Evolutionary conservation across 768 basidiomycete species (phyloP), one percentile per base, ranked within the genome.

Genomic region (Suillus subalutaceus): DNA sequence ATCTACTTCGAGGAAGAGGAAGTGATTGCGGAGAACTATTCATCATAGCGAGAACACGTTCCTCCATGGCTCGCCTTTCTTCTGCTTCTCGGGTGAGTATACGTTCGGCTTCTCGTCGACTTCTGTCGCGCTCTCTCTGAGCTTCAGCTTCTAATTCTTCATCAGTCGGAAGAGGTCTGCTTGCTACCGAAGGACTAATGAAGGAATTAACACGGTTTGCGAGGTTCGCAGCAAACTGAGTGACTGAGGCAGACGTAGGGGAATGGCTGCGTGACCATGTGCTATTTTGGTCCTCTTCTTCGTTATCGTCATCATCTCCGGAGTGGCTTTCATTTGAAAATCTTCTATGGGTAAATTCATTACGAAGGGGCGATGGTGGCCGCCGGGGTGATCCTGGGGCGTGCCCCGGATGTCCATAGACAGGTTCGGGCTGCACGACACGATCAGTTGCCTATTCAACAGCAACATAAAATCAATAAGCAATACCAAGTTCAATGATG

Each of bases 101-200:
- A 1, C 81, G 83, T 74, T 94, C 93, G 1, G 93, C 93, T 73
- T 94, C 92, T 46, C 87, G 81, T 65, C 93, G 80, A 69, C 89
- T 90, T 52, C 82, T 79, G 69, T 94, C 93, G 53, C 93, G 86
- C 74, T 94, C 92, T 35, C 87, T 80, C 66, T 90, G 85, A 10
- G 91, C 92, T 67, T 93, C 90, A 3, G 90, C 91, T 77, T 94
- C 93, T 10, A 95, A 77, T 73, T 95, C 91, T 0, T 89, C 91
- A 72, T 93, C 91, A 2, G 89, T 86, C 2, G 85, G 90, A 26
- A 85, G 78, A 8, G 81, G 78, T 52, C 81, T 81, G 18, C 79
- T 79, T 5, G 71, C 71, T 7, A 83, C 77, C 4, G 85, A 83
- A 55, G 82, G 83, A 50, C 82, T 85, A 65, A 93, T 85, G 65